Evolutionary conservation across 805 yeast genomes (phyloP).

Genomic region (Starmera caribaea): DNA sequence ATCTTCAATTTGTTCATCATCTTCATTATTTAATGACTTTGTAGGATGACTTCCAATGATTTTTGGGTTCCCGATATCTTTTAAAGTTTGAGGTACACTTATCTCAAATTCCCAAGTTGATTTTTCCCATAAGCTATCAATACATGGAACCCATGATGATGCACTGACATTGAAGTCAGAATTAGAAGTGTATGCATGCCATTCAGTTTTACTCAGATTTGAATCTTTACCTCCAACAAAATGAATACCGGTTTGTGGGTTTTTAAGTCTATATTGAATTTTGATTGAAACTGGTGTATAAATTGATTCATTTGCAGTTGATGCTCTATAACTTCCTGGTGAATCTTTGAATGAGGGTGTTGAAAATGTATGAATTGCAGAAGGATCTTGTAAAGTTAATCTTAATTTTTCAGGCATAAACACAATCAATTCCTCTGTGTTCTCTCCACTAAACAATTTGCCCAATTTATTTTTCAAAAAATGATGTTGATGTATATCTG

Average conservation of each 20-base stretch:
- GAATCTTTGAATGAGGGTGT: conserved; percentile 32
- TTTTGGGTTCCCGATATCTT: conserved; percentile 44
- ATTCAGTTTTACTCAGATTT: conserved; percentile 29
- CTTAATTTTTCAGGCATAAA: conserved; percentile 57
- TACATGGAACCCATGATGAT: conserved; percentile 97
- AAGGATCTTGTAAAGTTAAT: conserved; percentile 47
- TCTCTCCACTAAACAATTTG: conserved; percentile 39
- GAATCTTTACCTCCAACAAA: conserved; percentile 58
- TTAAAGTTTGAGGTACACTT: conserved; percentile 72
- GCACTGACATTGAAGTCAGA: conserved; percentile 72
- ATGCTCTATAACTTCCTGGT: conserved; percentile 22
- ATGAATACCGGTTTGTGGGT: conserved; percentile 64
- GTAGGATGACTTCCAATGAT: conserved; percentile 19
- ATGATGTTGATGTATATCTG: conserved; percentile 45
- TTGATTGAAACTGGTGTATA: conserved; percentile 69
- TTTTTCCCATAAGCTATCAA: conserved; percentile 80
- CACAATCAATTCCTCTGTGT: conserved; percentile 58
- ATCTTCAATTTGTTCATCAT: conserved; percentile 21
- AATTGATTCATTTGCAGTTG: conserved; percentile 28
- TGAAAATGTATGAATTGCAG: conserved; percentile 18
- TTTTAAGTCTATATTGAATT: conserved; percentile 54
- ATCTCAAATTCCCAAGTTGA: conserved; percentile 89
- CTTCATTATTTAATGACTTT: conserved; percentile 5
- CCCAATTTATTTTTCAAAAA: conserved; percentile 42
- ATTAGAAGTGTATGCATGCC: conserved; percentile 86